A percentile compares a stretch with the other conserved stretches of the same genome.
Conservation (phyloP, 2,329 filamentous ascomycete species). For the Raffaelea ambrosiae region DNA sequence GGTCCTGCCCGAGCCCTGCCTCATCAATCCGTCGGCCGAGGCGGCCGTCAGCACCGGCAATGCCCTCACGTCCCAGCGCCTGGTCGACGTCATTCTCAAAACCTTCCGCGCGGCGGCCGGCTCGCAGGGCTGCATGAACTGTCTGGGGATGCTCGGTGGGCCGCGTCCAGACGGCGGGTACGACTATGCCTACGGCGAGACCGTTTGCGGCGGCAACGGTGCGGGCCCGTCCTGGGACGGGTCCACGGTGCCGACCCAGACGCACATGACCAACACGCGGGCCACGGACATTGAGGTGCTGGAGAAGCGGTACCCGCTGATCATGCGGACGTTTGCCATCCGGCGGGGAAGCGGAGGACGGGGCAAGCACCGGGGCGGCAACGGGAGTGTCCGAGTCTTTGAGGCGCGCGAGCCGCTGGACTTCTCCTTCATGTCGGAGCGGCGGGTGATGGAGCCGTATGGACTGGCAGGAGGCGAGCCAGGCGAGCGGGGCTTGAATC, state of each 20-base stretch:
- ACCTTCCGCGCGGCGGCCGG: slow-evolving; percentile 17
- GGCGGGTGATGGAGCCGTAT: not conserved
- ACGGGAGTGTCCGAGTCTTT: slow-evolving; percentile 23
- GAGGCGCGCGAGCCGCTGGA: slow-evolving; percentile 22
- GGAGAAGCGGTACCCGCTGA: slow-evolving; percentile 23
- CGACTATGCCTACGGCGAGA: slow-evolving; percentile 19
- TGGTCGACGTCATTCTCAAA: slow-evolving; percentile 22
- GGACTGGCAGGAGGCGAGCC: not conserved
- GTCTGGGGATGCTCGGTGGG: slow-evolving; percentile 12
- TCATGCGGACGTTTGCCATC: slow-evolving; percentile 21
- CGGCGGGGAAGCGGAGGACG: slow-evolving; percentile 18
- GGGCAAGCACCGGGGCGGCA: slow-evolving; percentile 20
- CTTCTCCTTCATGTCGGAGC: slow-evolving; percentile 25
- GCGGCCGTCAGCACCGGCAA: slow-evolving; percentile 31
- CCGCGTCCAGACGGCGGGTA: slow-evolving; percentile 14
- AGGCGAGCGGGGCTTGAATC: not conserved
- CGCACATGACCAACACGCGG: slow-evolving; percentile 21
- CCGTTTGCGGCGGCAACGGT: slow-evolving; percentile 22
- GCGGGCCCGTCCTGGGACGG: slow-evolving; percentile 21
- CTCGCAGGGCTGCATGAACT: slow-evolving; percentile 21
- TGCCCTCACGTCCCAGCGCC: slow-evolving; percentile 19
- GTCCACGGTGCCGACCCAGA: slow-evolving; percentile 14
- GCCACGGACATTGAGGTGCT: slow-evolving; percentile 22
- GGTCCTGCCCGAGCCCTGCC: slow-evolving; percentile 57
- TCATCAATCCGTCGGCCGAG: slow-evolving; percentile 21